A percentile compares a stretch with the other conserved stretches of the same genome.
Conservation (phyloP, 805 yeast genomes). For the Monosporozyma servazzii region DNA sequence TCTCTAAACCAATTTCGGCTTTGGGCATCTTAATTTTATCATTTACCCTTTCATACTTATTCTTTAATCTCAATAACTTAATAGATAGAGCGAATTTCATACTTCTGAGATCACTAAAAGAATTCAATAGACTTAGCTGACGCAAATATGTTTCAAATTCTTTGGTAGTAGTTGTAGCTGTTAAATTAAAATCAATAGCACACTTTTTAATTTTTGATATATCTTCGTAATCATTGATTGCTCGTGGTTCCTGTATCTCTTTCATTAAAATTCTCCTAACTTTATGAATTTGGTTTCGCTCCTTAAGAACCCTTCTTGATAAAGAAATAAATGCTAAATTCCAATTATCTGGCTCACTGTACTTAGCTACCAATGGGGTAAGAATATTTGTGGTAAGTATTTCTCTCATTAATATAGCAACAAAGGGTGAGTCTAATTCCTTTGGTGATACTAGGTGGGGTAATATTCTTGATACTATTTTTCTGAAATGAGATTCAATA, state of each 20-base stretch:
- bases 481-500: conserved; percentile 43
- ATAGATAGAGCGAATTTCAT: conserved; percentile 13
- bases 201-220: neutral
- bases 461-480: conserved; percentile 32
- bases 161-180: conserved; percentile 7
- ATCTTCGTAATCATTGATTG: conserved; percentile 1
- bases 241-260: conserved; percentile 36
- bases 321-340: conserved; percentile 53
- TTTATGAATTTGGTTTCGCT: conserved; percentile 63
- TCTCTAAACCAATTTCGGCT: conserved; percentile 6
- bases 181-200: conserved; percentile 8
- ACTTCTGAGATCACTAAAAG: conserved; percentile 12
- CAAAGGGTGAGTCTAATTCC: conserved; percentile 39
- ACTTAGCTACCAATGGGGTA: conserved; percentile 39
- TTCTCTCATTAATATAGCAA: conserved; percentile 47
- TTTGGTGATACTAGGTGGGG: conserved; percentile 42
- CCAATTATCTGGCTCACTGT: conserved; percentile 69
- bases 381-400: conserved; percentile 51
- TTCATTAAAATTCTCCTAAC: conserved; percentile 61
- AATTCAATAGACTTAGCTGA: conserved; percentile 13
- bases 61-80: conserved; percentile 12
- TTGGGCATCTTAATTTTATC: conserved; percentile 1
- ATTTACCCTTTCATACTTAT: neutral
- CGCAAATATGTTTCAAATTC: conserved; percentile 24
- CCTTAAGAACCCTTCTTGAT: conserved; percentile 58